Base-by-base conservation (phyloP, 768 basidiomycete species). In the Trametes cinnabarina region DNA sequence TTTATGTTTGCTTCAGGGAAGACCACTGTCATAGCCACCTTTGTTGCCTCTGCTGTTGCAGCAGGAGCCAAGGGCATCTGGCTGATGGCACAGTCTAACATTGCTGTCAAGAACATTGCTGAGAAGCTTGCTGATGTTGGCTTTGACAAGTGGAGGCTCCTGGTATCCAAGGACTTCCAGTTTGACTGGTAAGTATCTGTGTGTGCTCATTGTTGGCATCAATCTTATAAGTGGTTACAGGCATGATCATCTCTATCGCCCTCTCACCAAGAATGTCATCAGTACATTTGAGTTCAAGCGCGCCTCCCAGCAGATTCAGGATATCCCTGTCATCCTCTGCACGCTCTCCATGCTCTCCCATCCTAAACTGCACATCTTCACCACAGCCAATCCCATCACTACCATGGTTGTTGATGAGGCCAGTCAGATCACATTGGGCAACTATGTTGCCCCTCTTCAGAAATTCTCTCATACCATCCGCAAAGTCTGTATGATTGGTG, bases 51-150 rank as follows among this genome's bases (percentile, higher is more conserved):
- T 53, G 66, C 68, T 32, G 63, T 68, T 41, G 44, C 60, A 30
- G 69, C 66, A 55, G 66, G 62, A 3, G 39, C 37, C 6, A 55
- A 17, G n/a, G 72, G 87, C 0, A 83, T 92, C 12, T 94, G 90
- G 88, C 81, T 94, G 5, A 75, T 91, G 66, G 89, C 92, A 32
- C 88, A 94, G 66, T 88, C 87, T 17, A 94, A 94, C 75, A 83
- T 93, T 47, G 92, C 90, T 46, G 92, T 93, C 20, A 92, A 91
- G 71, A 93, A 94, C 63, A 92, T 94, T 73, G 91, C 89, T 51
- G 87, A 90, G 66, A 90, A 91, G 73, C 73, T 94, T 17, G 70
- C 76, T n/a, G 70, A 77, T 8, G 74, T 80, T 66, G 77, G 73
- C 0, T 82, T 90, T 57, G 42, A 63, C 3, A 62, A 80, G 9